phyloP scores from a whole-genome alignment of 2,329 filamentous ascomycete species.

The Paraphaeosphaeria minitans region DNA sequence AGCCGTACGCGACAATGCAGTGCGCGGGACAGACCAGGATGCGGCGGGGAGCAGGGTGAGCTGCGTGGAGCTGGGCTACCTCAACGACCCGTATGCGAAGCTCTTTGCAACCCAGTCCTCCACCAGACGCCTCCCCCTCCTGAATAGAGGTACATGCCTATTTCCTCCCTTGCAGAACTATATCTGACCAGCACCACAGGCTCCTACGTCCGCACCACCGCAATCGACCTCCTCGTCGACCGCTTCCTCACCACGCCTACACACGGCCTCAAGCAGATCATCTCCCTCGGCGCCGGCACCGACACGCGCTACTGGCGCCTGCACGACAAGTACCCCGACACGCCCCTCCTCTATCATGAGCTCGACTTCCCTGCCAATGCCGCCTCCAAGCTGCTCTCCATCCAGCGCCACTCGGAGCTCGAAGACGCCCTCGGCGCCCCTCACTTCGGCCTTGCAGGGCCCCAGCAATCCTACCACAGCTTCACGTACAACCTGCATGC shows the following conservation, averaged over 20 bases:
- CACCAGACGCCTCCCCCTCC: conserved; percentile 79
- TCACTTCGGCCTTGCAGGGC: conserved; percentile 19
- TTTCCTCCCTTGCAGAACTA: neutral
- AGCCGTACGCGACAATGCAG: conserved; percentile 67
- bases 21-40: conserved; percentile 91
- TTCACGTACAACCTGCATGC: conserved; percentile 60
- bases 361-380: conserved; percentile 83
- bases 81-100: conserved; percentile 78
- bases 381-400: conserved; percentile 63
- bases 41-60: conserved; percentile 87
- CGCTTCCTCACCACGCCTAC: conserved; percentile 65
- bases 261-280: conserved; percentile 69
- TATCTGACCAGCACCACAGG: conserved; percentile 56
- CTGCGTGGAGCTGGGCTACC: conserved; percentile 82
- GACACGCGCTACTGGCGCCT: conserved; percentile 88
- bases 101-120: conserved; percentile 66
- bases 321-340: conserved; percentile 55
- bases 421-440: conserved; percentile 36
- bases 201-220: conserved; percentile 88
- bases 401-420: conserved; percentile 41
- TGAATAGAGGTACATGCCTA: conserved; percentile 77
- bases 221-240: conserved; percentile 77
- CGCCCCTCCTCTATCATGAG: conserved; percentile 78
- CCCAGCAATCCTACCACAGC: conserved; percentile 52
- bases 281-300: conserved; percentile 91